These are phyloP conservation scores for Arthrobotrys conoides DNA, from an alignment of 2,329 filamentous ascomycete genomes.

Conservation along the genomic window DNA sequence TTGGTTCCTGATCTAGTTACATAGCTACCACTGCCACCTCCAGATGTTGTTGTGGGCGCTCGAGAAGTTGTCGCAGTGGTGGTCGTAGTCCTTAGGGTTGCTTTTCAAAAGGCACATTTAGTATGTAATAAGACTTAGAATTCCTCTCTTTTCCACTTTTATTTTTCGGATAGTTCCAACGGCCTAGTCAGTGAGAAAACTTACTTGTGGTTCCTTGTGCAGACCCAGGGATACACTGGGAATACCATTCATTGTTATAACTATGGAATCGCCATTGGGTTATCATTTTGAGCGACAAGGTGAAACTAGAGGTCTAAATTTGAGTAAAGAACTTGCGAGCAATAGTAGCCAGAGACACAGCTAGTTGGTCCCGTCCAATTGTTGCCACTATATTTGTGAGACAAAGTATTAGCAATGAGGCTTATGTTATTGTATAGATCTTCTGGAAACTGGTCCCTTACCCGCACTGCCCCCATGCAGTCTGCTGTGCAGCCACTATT, in stretches of 20 bases:
- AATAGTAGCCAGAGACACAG: slow-evolving; percentile 10
- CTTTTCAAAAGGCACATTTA: background rate
- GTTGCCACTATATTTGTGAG: background rate
- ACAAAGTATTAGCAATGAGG: background rate
- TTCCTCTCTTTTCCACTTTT: no score
- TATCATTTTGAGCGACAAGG: background rate
- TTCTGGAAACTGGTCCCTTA: background rate
- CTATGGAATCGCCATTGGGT: background rate
- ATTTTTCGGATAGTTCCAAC: no score
- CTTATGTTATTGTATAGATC: background rate
- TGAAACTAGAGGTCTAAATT: background rate
- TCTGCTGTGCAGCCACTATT: background rate
- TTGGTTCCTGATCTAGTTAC: slow-evolving; percentile 16
- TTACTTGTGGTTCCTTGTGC: background rate
- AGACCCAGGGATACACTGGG: background rate
- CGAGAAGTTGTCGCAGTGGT: background rate
- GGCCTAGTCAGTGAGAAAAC: no score
- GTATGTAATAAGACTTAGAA: no score
- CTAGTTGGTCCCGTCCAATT: background rate
- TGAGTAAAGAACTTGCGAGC: background rate
- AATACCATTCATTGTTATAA: slow-evolving; percentile 3
- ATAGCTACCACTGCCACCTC: background rate
- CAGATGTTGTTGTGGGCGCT: background rate
- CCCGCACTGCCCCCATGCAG: slow-evolving; percentile 3
- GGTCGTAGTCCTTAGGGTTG: background rate